These are phyloP conservation scores for Diaporthe sp. DNA, from an alignment of 2,329 filamentous ascomycete genomes.

Conservation along the genomic window DNA sequence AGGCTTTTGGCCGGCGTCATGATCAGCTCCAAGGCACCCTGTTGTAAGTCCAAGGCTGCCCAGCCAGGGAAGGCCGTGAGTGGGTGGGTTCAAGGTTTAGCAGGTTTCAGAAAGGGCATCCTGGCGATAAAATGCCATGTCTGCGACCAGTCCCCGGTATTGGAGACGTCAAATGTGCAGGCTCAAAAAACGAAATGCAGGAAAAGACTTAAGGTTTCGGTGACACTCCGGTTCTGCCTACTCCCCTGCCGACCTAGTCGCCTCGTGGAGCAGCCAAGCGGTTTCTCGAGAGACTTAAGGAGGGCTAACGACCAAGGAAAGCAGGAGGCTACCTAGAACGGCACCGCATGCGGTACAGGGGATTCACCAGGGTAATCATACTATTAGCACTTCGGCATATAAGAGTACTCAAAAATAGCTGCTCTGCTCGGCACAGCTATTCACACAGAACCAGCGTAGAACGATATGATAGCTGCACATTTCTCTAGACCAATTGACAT, in stretches of 20 bases:
- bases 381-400: background rate
- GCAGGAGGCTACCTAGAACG: background rate
- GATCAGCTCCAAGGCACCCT: background rate
- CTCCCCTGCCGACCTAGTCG: background rate
- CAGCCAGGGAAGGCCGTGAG: background rate
- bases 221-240: background rate
- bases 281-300: background rate
- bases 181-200: background rate
- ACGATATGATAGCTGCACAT: background rate
- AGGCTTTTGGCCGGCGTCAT: too few species aligned
- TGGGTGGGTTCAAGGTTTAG: background rate
- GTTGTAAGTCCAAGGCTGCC: background rate
- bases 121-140: background rate
- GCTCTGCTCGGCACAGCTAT: background rate
- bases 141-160: background rate
- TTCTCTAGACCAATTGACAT: background rate
- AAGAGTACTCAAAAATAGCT: background rate
- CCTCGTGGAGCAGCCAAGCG: background rate
- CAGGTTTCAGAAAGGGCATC: background rate
- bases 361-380: background rate
- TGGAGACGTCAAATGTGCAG: background rate
- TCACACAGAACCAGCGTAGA: background rate
- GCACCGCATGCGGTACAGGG: background rate
- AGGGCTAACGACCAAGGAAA: background rate
- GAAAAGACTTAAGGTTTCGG: background rate